Conservation (phyloP, 2,329 filamentous ascomycete species). For the Pseudogymnoascus sp. region DNA sequence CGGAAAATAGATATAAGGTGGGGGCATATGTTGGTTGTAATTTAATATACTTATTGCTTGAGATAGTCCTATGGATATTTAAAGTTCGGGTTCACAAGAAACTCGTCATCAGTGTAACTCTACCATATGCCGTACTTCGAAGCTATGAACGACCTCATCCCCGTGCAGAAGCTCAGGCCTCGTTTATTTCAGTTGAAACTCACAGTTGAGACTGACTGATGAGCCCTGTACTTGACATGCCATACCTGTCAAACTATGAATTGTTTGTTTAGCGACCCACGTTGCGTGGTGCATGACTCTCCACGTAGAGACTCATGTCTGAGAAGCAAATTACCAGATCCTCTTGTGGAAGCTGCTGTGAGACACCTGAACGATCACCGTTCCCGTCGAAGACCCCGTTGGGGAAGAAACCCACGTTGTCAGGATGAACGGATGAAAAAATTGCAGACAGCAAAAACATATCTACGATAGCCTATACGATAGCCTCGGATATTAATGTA, state of each 20-base stretch:
- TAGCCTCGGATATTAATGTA: neutral
- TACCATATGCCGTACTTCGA: neutral
- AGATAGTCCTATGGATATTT: neutral
- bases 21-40: neutral
- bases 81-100: neutral
- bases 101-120: neutral
- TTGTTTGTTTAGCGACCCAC: neutral
- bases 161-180: neutral
- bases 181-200: neutral
- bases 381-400: conserved; percentile 4
- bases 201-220: neutral
- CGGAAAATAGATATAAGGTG: too few species aligned
- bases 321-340: neutral
- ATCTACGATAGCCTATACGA: too few species aligned
- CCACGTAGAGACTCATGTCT: neutral
- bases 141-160: neutral
- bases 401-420: conserved; percentile 2
- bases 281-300: neutral
- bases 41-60: neutral
- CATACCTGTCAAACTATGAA: neutral
- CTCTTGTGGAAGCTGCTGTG: neutral
- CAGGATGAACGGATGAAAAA: neutral
- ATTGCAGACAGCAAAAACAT: neutral
- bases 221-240: neutral
- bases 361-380: neutral